phyloP scores from a whole-genome alignment of 2,329 filamentous ascomycete genomes.

The Fusarium udum region DNA sequence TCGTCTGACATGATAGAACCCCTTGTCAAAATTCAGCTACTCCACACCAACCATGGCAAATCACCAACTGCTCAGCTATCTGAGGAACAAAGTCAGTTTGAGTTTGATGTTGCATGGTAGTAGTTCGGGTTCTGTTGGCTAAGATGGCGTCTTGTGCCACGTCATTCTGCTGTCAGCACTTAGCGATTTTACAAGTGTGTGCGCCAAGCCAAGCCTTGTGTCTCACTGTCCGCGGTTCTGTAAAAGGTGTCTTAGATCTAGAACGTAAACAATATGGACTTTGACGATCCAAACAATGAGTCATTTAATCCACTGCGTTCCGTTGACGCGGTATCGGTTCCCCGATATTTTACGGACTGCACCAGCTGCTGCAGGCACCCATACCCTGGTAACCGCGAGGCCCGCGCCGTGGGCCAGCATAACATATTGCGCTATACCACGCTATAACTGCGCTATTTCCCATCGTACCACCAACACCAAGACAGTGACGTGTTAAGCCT shows the following conservation, averaged over 20 bases:
- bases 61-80: neutral
- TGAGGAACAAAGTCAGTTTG: neutral
- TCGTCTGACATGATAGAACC: neutral
- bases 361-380: neutral
- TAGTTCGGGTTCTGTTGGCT: neutral
- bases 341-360: neutral
- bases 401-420: neutral
- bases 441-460: neutral
- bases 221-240: neutral
- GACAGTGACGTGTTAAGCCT: neutral
- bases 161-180: neutral
- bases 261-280: neutral
- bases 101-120: neutral
- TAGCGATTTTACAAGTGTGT: neutral
- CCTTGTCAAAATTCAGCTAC: slow-evolving; percentile 4
- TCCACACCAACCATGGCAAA: neutral
- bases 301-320: neutral
- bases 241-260: neutral
- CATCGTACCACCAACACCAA: neutral
- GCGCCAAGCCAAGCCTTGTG: neutral
- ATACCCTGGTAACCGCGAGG: neutral
- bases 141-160: neutral
- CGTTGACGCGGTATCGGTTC: neutral
- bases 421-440: neutral
- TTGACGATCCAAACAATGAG: neutral